Evolutionary conservation across 305 asterid species (phyloP).

Genomic region (Fraxinus paxiana): DNA sequence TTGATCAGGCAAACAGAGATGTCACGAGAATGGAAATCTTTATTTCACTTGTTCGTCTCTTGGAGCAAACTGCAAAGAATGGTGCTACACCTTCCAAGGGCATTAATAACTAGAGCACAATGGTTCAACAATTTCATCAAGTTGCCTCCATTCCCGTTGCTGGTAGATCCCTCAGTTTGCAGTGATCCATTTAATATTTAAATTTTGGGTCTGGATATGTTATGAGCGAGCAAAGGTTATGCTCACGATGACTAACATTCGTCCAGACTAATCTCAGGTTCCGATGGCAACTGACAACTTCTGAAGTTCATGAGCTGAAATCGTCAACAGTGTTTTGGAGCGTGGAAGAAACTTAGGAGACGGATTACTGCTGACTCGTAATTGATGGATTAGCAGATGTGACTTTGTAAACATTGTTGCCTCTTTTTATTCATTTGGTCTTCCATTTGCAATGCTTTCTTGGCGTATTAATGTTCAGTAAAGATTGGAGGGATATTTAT

Average conservation of each 20-base stretch:
- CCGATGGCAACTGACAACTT: not conserved
- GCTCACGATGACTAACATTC: conserved; percentile 54
- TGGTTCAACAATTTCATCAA: conserved; percentile 37
- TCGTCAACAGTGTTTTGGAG: not conserved
- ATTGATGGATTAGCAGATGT: conserved; percentile 11
- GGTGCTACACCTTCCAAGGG: conserved; percentile 29
- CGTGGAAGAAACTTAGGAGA: not conserved
- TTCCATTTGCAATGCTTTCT: conserved; percentile 2
- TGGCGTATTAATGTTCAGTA: conserved; percentile 21
- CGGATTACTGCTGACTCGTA: not conserved
- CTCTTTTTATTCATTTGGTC: conserved; percentile 3
- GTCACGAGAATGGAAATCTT: conserved; percentile 89
- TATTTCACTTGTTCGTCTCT: conserved; percentile 69
- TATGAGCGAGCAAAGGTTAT: conserved; percentile 40
- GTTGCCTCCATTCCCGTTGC: conserved; percentile 32
- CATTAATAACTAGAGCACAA: conserved; percentile 25
- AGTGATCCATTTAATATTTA: conserved; percentile 14
- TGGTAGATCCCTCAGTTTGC: conserved; percentile 33
- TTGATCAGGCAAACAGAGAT: conserved; percentile 79
- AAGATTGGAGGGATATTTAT: conserved; percentile 21
- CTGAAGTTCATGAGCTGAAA: conserved; percentile 11
- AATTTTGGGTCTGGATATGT: conserved; percentile 34
- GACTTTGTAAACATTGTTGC: conserved; percentile 3
- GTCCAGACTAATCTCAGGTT: conserved; percentile 27
- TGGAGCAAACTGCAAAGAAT: conserved; percentile 65